Evolutionary conservation across 2,329 filamentous ascomycete genomes (phyloP).

Genomic region (Cordyceps tenuipes): DNA sequence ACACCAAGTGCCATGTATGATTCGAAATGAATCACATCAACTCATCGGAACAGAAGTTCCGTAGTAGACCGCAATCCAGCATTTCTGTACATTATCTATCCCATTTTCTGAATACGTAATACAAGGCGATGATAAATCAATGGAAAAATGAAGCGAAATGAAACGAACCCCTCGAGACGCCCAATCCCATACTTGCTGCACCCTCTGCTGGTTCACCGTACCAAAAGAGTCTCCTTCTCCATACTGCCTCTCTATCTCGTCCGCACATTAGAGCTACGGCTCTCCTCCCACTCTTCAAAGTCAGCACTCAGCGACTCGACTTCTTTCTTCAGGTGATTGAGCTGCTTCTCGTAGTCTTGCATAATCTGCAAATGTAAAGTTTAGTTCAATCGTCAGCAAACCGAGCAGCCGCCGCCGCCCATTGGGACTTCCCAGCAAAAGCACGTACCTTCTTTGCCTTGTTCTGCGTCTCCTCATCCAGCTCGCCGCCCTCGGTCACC

Average conservation of each 20-base stretch:
- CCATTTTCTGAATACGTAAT: slow-evolving; percentile 1
- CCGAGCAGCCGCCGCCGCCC: background rate
- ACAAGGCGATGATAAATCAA: background rate
- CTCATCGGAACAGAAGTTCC: background rate
- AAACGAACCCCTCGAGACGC: background rate
- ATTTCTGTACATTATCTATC: slow-evolving; percentile 3
- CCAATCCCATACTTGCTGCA: background rate
- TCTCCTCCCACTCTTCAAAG: slow-evolving; percentile 47
- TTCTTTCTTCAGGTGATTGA: slow-evolving; percentile 67
- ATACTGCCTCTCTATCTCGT: slow-evolving; percentile 17
- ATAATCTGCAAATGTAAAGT: slow-evolving; percentile 49
- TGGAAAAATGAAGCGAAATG: background rate
- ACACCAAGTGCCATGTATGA: background rate
- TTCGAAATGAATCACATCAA: background rate
- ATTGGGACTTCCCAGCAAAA: background rate
- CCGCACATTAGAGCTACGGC: slow-evolving; percentile 33
- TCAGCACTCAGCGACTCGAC: slow-evolving; percentile 54
- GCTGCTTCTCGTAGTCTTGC: slow-evolving; percentile 73
- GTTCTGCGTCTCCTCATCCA: slow-evolving; percentile 62
- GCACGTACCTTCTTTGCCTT: slow-evolving; percentile 64
- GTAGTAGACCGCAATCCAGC: background rate
- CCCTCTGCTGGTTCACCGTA: background rate
- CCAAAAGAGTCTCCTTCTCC: background rate
- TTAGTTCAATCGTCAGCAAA: slow-evolving; percentile 13
- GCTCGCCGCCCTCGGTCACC: slow-evolving; percentile 45